Evolutionary conservation across 495 filamentous ascomycete genomes (phyloP).

Genomic region (Penicillium cosmopolitanum): DNA sequence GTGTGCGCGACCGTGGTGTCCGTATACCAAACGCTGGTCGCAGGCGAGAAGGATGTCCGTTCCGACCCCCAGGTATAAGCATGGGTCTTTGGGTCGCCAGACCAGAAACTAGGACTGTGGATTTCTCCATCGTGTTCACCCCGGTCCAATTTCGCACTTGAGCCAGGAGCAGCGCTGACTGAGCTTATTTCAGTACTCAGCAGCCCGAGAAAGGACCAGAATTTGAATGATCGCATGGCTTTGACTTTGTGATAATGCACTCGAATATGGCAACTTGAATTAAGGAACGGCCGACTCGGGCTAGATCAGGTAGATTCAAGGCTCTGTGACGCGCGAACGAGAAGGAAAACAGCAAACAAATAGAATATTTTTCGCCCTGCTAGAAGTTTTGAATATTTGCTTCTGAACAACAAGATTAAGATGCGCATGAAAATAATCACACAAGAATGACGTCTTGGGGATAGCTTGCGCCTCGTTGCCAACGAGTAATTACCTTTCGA

Average conservation of each 20-base stretch:
- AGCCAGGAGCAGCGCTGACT: not conserved
- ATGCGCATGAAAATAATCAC: not conserved
- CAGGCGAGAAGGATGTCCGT: not conserved
- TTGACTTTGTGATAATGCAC: not conserved
- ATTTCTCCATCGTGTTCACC: conserved; percentile 8
- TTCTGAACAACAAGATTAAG: not conserved
- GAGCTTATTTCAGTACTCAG: not conserved
- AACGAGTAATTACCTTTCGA: conserved; percentile 1
- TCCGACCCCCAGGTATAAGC: not conserved
- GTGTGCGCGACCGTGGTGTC: not conserved
- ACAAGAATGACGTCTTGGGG: not conserved
- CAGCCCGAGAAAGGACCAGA: not conserved
- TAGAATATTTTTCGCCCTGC: not conserved
- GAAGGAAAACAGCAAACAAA: not conserved
- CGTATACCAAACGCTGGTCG: not conserved
- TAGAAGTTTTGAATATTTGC: no score
- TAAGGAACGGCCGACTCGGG: not conserved
- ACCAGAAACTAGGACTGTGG: conserved; percentile 7
- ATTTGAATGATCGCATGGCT: not conserved
- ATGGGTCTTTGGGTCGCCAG: not conserved
- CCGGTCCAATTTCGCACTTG: not conserved
- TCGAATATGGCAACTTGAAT: not conserved
- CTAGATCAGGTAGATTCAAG: not conserved
- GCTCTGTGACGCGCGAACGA: not conserved
- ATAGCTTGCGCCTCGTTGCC: not conserved